Evolutionary conservation across 192 early-diverging fungal species (phyloP).

Genomic region (Podila epicladia): DNA sequence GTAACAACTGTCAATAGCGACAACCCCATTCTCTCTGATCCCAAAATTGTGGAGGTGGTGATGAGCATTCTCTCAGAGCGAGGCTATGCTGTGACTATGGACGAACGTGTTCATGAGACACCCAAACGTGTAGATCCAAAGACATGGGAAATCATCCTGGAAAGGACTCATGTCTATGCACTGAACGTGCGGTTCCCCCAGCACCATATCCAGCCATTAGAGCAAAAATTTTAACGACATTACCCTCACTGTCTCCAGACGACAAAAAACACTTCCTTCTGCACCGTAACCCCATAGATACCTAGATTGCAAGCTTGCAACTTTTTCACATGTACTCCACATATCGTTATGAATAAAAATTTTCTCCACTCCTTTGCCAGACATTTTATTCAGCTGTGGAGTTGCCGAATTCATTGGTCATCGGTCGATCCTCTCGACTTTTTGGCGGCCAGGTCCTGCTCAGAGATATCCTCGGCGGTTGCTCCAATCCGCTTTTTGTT

Average conservation of each 20-base stretch:
- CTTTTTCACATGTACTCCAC: no score
- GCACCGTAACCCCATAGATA: no score
- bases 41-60: constrained; percentile 60
- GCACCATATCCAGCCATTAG: constrained; percentile 66
- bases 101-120: constrained; percentile 57
- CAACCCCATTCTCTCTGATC: constrained; percentile 52
- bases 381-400: background rate
- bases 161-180: constrained; percentile 56
- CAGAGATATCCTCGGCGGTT: constrained; percentile 6
- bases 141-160: constrained; percentile 60
- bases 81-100: constrained; percentile 65
- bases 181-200: constrained; percentile 66
- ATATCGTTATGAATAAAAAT: no score
- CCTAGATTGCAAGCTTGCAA: no score
- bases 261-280: no score
- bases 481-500: constrained; percentile 33
- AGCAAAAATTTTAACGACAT: constrained; percentile 61
- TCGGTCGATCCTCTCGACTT: constrained; percentile 31
- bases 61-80: constrained; percentile 68
- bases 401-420: background rate
- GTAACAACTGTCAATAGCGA: constrained; percentile 24
- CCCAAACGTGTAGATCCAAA: constrained; percentile 58
- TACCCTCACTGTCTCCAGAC: no score
- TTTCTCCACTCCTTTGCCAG: no score
- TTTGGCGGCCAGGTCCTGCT: constrained; percentile 11